phyloP scores from a whole-genome alignment of 345 rosid species.

The Syzygium aqueum region DNA sequence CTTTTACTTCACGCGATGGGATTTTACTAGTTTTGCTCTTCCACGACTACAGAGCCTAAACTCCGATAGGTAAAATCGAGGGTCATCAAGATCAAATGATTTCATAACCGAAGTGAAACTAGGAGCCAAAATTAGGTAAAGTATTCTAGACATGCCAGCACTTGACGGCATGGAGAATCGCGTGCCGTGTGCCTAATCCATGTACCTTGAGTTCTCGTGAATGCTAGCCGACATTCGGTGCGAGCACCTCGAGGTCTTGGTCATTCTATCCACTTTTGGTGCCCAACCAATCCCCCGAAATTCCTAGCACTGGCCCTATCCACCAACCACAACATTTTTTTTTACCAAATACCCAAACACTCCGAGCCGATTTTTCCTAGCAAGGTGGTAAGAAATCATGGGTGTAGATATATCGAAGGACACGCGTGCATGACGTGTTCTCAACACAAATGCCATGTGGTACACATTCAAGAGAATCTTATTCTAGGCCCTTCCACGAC shows the following conservation, averaged over 20 bases:
- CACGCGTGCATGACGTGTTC: background rate
- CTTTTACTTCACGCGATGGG: background rate
- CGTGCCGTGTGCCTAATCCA: too few species aligned
- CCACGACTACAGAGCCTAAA: too few species aligned
- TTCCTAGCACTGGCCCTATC: background rate
- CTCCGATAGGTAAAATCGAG: too few species aligned
- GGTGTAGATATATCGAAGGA: background rate
- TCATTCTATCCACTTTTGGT: background rate
- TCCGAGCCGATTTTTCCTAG: background rate
- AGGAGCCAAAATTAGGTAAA: too few species aligned
- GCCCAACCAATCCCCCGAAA: background rate
- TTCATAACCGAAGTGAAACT: too few species aligned
- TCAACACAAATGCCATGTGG: background rate
- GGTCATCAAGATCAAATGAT: too few species aligned
- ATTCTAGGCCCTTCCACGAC: background rate
- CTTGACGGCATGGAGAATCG: too few species aligned
- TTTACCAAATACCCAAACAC: background rate
- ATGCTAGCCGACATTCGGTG: background rate
- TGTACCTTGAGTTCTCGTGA: too few species aligned
- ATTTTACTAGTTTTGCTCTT: background rate
- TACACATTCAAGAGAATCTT: background rate
- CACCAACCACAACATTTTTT: background rate
- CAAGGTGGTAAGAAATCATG: background rate
- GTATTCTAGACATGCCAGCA: too few species aligned
- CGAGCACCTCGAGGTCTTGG: background rate